Percentiles rank a stretch among this genome's conserved stretches.
Evolutionary conservation across 192 early-diverging fungal genomes (phyloP).

Genomic region (Jimgerdemannia lactiflua): DNA sequence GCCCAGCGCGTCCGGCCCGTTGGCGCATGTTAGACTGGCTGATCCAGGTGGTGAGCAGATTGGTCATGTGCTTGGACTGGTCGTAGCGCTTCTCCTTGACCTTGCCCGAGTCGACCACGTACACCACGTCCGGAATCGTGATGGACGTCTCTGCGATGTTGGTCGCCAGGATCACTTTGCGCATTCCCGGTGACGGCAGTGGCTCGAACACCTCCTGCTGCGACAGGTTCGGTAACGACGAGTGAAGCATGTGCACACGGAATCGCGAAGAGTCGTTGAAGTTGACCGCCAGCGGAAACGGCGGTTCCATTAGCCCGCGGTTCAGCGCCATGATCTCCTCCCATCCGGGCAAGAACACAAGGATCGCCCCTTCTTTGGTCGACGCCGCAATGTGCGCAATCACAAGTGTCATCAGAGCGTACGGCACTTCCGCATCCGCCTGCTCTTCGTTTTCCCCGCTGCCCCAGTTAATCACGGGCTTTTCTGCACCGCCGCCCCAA

Average conservation of each 20-base stretch:
- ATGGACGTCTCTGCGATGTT: conserved; percentile 86
- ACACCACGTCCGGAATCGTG: conserved; percentile 78
- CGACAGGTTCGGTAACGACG: conserved; percentile 50
- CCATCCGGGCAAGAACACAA: conserved; percentile 73
- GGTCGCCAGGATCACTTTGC: conserved; percentile 74
- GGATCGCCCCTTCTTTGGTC: no score
- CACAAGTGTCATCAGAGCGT: conserved; percentile 33
- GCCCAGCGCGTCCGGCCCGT: conserved; percentile 82
- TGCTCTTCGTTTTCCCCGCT: conserved; percentile 34
- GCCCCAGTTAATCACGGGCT: no score
- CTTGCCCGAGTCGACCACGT: conserved; percentile 75
- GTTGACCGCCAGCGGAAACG: conserved; percentile 40
- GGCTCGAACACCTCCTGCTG: conserved; percentile 65
- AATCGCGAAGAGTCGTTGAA: conserved; percentile 47
- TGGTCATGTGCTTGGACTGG: conserved; percentile 55
- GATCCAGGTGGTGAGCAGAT: conserved; percentile 57
- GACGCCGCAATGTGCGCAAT: conserved; percentile 46
- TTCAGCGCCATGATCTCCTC: conserved; percentile 56
- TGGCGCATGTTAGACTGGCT: conserved; percentile 65
- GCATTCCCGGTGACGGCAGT: conserved; percentile 41
- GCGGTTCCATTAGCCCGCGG: conserved; percentile 36
- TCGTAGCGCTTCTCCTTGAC: conserved; percentile 58
- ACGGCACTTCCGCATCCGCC: conserved; percentile 38
- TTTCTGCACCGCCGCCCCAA: no score
- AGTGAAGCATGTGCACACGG: conserved; percentile 54